These are phyloP conservation scores for Naematelia aurantialba DNA, from an alignment of 768 basidiomycete species.

Conservation along the genomic window DNA sequence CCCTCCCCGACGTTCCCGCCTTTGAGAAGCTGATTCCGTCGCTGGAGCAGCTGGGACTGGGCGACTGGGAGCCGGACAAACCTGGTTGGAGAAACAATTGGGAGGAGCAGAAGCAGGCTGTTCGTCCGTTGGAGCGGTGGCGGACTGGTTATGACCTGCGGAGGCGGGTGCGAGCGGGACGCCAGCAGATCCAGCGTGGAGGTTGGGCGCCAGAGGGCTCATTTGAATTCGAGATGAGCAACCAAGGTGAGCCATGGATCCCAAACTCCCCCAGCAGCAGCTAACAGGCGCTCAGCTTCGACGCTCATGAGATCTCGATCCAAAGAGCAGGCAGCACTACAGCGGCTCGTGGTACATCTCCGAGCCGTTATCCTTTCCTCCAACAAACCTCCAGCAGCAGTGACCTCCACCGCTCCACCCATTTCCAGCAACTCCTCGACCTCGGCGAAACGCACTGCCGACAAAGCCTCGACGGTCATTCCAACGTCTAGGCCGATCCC, in stretches of 20 bases:
- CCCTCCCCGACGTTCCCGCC: conserved; percentile 27
- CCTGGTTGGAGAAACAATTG: conserved; percentile 29
- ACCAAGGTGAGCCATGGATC: conserved; percentile 21
- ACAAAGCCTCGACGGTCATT: neutral
- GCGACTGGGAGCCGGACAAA: conserved; percentile 36
- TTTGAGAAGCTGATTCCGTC: conserved; percentile 41
- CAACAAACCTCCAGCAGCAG: conserved; percentile 14
- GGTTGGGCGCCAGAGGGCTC: conserved; percentile 47
- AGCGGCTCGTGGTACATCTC: conserved; percentile 24
- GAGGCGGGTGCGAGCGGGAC: conserved; percentile 11
- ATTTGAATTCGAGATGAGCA: conserved; percentile 42
- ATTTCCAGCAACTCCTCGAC: neutral
- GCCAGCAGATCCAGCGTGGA: conserved; percentile 27
- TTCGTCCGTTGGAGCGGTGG: conserved; percentile 14
- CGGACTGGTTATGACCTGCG: conserved; percentile 14
- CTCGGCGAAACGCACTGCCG: neutral
- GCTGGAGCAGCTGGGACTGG: conserved; percentile 32
- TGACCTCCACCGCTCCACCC: neutral
- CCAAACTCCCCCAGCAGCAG: neutral
- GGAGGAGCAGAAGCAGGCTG: conserved; percentile 11
- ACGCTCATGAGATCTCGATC: conserved; percentile 7
- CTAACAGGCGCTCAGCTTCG: conserved; percentile 18
- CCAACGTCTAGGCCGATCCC: neutral
- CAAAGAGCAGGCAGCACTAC: conserved; percentile 22
- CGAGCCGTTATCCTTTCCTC: conserved; percentile 23